Evolutionary conservation across 2,329 filamentous ascomycete genomes (phyloP).

Genomic region (Teratosphaeriaceae sp.): DNA sequence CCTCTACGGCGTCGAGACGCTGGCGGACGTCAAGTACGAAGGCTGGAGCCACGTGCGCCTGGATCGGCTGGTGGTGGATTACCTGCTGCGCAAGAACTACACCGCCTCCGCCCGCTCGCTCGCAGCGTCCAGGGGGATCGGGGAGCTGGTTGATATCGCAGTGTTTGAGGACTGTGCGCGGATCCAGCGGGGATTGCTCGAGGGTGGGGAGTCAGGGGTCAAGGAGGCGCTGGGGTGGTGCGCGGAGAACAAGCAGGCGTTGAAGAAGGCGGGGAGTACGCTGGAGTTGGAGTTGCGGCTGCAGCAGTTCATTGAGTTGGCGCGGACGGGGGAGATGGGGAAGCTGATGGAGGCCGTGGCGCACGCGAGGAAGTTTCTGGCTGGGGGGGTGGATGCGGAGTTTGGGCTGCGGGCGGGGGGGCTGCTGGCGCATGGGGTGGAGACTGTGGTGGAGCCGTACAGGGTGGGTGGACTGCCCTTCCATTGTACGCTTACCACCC

Average conservation of each 20-base stretch:
- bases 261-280: slow-evolving; percentile 82
- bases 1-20: slow-evolving; percentile 68
- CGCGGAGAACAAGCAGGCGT: slow-evolving; percentile 81
- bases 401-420: slow-evolving; percentile 67
- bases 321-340: slow-evolving; percentile 57
- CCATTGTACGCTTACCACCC: too few relatives aligned
- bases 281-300: slow-evolving; percentile 89
- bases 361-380: slow-evolving; percentile 77
- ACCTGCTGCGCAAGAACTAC: slow-evolving; percentile 79
- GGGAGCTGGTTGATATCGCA: slow-evolving; percentile 78
- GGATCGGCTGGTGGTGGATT: slow-evolving; percentile 84
- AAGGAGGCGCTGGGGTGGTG: slow-evolving; percentile 84
- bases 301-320: slow-evolving; percentile 91
- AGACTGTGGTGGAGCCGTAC: slow-evolving; percentile 54
- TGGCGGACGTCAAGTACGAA: slow-evolving; percentile 92
- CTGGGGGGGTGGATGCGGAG: slow-evolving; percentile 62
- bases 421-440: slow-evolving; percentile 66
- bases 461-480: slow-evolving; percentile 39
- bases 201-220: slow-evolving; percentile 50
- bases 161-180: slow-evolving; percentile 77
- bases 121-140: slow-evolving; percentile 67
- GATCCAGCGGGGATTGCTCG: slow-evolving; percentile 69
- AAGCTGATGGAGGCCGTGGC: slow-evolving; percentile 70
- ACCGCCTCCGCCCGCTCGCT: slow-evolving; percentile 68
- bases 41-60: slow-evolving; percentile 76